Evolutionary conservation across 331 rosid species (phyloP), one percentile per base, ranked within the genome.

Genomic region (Cucumis variabilis): DNA sequence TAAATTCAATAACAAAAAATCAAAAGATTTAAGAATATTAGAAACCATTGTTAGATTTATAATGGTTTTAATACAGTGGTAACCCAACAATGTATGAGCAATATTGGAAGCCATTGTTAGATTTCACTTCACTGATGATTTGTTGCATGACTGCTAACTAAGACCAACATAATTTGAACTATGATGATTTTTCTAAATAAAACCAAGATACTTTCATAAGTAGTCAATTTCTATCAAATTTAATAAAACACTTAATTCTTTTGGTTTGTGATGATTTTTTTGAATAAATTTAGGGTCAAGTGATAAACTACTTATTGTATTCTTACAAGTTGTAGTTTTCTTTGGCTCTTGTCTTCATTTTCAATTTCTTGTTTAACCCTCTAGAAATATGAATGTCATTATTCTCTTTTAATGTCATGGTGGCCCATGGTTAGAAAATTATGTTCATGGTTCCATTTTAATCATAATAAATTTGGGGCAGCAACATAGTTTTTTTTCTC

Each of bases 401-500:
- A 13, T 33, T 33, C 33, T 82, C 51, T 30, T 21, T 27, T 62
- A 20, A 20, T 62, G 30, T 28, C 11, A 82, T 60, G 71, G 60
- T 60, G 67, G 6, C 68, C 67, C 73, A 62, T 82, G 72, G 85
- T 82, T 62, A 33, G 85, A 37, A 82, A 28, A 62, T 62, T 2
- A 62, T 82, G 73, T 82, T 25, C 55, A 33, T 62, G 85, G 12
- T 72, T 82, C 33, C 72, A 82, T 62, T 33, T 82, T 20, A 82
- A 82, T 33, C 51, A 62, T 82, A 62, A 82, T 62, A 53, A 37
- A 33, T 82, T 62, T 37, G 33, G 62, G 73, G 71, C 55, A 62
- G 85, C 28, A 62, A 72, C 73, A 82, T 82, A 33, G 62, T 63
- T 82, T 53, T 30, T 82, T 30, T 82, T 82, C 85, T 82, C 21